Percentiles rank a stretch among this genome's conserved stretches.
phyloP scores from a whole-genome alignment of 2,329 filamentous ascomycete species.

The Didymella pinodella region DNA sequence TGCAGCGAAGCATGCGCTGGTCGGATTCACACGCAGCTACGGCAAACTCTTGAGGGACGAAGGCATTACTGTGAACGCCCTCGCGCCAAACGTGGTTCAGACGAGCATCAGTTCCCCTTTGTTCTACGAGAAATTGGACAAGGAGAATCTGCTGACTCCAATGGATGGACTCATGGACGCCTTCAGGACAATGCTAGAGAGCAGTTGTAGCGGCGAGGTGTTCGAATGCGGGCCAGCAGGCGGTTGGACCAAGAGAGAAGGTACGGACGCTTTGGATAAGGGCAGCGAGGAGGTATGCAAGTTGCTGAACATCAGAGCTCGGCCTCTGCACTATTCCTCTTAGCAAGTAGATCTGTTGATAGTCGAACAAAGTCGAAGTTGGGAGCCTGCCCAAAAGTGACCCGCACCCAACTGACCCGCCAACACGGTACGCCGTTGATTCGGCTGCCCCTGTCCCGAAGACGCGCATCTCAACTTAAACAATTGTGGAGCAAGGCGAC shows the following conservation, averaged over 20 bases:
- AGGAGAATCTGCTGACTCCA: constrained; percentile 47
- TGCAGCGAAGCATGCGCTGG: constrained; percentile 53
- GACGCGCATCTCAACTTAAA: constrained; percentile 14
- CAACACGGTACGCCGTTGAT: constrained; percentile 13
- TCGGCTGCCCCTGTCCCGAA: constrained; percentile 13
- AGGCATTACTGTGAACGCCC: constrained; percentile 54
- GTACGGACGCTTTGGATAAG: constrained; percentile 42
- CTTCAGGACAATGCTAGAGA: constrained; percentile 49
- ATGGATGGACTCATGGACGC: constrained; percentile 53
- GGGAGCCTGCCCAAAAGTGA: background rate
- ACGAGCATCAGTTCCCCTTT: constrained; percentile 50
- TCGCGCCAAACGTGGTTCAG: constrained; percentile 53
- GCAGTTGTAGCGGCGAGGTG: constrained; percentile 51
- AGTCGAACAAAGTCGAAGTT: background rate
- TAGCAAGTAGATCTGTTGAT: background rate
- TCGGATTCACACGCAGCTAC: constrained; percentile 53
- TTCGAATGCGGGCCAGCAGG: constrained; percentile 54
- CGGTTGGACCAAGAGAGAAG: constrained; percentile 37
- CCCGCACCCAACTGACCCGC: constrained; percentile 4
- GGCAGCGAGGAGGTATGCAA: constrained; percentile 34
- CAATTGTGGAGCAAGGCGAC: constrained; percentile 19
- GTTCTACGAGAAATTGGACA: constrained; percentile 52
- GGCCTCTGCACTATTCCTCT: constrained; percentile 19
- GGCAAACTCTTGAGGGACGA: constrained; percentile 53
- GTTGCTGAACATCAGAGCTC: constrained; percentile 17